phyloP scores from a whole-genome alignment of 2,329 filamentous ascomycete species.

The Penicillium fuscoglaucum region DNA sequence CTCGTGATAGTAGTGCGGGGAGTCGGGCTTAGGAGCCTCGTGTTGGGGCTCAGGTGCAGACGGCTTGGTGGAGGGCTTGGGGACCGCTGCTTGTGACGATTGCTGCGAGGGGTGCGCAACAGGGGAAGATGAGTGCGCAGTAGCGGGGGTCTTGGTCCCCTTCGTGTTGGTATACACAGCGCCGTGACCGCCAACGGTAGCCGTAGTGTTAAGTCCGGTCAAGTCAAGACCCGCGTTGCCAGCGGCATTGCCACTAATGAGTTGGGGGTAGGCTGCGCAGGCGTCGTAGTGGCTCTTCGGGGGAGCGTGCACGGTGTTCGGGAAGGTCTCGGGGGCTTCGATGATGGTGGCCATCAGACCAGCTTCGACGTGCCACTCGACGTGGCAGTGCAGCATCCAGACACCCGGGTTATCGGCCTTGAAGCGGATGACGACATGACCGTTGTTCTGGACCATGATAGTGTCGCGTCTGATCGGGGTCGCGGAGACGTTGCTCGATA shows the following conservation, averaged over 20 bases:
- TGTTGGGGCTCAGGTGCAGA: not conserved
- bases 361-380: slow-evolving; percentile 38
- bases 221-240: slow-evolving; percentile 22
- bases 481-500: slow-evolving; percentile 26
- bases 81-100: not conserved
- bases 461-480: slow-evolving; percentile 37
- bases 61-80: not conserved
- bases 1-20: too few species aligned
- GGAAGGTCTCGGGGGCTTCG: slow-evolving; percentile 33
- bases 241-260: slow-evolving; percentile 26
- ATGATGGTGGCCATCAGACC: slow-evolving; percentile 37
- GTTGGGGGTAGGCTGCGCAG: slow-evolving; percentile 26
- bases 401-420: slow-evolving; percentile 38
- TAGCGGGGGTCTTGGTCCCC: not conserved
- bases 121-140: not conserved
- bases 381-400: slow-evolving; percentile 41
- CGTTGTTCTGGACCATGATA: slow-evolving; percentile 35
- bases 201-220: slow-evolving; percentile 14
- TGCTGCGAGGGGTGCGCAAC: not conserved
- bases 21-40: slow-evolving; percentile 1
- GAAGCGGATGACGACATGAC: slow-evolving; percentile 38
- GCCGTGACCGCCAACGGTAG: slow-evolving; percentile 13
- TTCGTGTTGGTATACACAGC: slow-evolving; percentile 18
- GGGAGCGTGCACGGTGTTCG: slow-evolving; percentile 15
- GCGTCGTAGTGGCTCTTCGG: slow-evolving; percentile 25